Base-by-base conservation (phyloP, 345 rosid species). In the Trapa incisa region DNA sequence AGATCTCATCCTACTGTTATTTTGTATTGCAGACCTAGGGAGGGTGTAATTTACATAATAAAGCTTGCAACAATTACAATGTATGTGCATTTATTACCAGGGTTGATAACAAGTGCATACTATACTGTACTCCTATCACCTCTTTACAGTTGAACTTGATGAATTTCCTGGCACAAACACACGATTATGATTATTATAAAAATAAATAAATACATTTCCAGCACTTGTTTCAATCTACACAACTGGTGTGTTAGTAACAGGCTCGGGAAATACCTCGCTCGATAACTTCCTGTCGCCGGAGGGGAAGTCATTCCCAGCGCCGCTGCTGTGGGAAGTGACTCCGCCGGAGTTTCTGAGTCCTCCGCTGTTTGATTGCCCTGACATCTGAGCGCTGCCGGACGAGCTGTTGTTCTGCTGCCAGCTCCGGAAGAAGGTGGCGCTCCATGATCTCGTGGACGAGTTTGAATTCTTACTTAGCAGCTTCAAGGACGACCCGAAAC, bases 361-460 rank as follows among this genome's bases (percentile, higher is more conserved):
- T 66, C 82, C 81, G 52, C 47, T 76, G 52, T 53, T 76, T 37
- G 66, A 64, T 38, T 66, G 80, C 4, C 69, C 77, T 2, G 75
- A 67, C 66, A 70, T 33, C 7, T 73, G 67, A 65, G 74, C 72
- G 39, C 81, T 72, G 64, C 86, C 99, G 0, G 81, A 83, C 54
- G 81, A 72, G 72, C 85, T 93, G 7, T 84, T 94, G 29, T 22
- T 22, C 29, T 22, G 29, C 42, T 92, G 85, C 97, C 92, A 88
- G 68, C 99, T 91, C 36, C 97, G 91, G 0, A 88, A 85, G 39
- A 88, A 47, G 41, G 90, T 77, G 15, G 93, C 75, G 52, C 77
- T 91, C 89, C 97, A 87, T 2, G 89, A 88, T 35, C 83, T 79
- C 70, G 88, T 84, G 0, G 97, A 91, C 11, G 97, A 90, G 6